phyloP scores from a whole-genome alignment of 192 early-diverging fungal species.

The Coemansia biformis region DNA sequence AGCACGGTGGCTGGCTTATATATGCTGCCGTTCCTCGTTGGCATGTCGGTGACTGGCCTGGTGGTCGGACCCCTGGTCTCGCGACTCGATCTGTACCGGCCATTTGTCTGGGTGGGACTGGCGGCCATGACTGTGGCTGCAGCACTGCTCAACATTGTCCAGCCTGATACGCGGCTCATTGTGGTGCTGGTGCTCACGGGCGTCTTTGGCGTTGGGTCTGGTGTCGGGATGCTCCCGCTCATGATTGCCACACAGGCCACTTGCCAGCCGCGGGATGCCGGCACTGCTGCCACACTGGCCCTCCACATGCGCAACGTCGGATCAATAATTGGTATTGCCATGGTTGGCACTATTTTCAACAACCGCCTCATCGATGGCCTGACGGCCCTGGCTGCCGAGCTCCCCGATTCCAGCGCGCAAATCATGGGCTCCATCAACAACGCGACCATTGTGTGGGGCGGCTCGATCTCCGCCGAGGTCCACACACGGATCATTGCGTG shows the following conservation, averaged over 20 bases:
- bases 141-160: conserved; percentile 20
- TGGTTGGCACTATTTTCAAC: conserved; percentile 29
- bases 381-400: conserved; percentile 5
- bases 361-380: conserved; percentile 17
- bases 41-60: conserved; percentile 17
- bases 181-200: conserved; percentile 19
- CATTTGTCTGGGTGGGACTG: conserved; percentile 29
- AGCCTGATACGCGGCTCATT: conserved; percentile 11
- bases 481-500: conserved; percentile 12
- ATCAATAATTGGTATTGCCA: conserved; percentile 25
- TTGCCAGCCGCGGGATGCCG: conserved; percentile 12
- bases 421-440: conserved; percentile 15
- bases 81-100: conserved; percentile 21
- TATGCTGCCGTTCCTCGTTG: conserved; percentile 27
- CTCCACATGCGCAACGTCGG: conserved; percentile 24
- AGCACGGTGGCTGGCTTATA: conserved; percentile 20
- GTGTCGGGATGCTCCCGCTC: conserved; percentile 22
- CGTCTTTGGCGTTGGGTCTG: conserved; percentile 21
- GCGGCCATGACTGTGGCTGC: conserved; percentile 15
- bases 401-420: conserved; percentile 10
- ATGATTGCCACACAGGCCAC: conserved; percentile 28
- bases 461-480: conserved; percentile 7
- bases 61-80: conserved; percentile 20
- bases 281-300: conserved; percentile 21
- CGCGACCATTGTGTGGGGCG: conserved; percentile 16